Base-by-base conservation (phyloP, 257 asterid species). In the Cinchona pubescens region DNA sequence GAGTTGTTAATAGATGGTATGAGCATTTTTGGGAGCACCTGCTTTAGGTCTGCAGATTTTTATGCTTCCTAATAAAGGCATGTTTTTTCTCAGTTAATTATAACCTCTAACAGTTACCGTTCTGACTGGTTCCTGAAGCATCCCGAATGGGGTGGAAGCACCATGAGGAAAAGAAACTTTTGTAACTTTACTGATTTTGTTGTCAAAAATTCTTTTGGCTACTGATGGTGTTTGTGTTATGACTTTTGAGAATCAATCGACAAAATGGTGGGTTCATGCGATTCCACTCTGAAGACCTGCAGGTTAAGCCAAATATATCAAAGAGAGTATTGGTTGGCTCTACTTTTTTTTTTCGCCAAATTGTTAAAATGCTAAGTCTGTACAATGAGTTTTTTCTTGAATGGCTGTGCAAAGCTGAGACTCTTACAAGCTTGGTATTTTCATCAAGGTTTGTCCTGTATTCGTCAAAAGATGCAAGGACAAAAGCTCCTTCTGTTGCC, bases 11-110 rank as follows among this genome's bases (percentile, higher is more conserved):
- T 30, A 16, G 19, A 32, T n/a, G 46, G 11, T 37, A 37, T 37
- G 46, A 59, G 34, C 27, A 32, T 43, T 29, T 32, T 16, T 53
- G 67, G 38, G 46, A 43, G 70, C 56, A 42, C 69, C 55, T 19
- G 46, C 35, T 73, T 4, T 61, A 7, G 43, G 46, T n/a, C 61
- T 32, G 75, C 64, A 23, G 64, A 76, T 56, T 69, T 67, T 40
- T 35, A 61, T 38, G 79, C 69, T 43, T 72, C 68, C 56, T 18
- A 55, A 55, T 58, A 58, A 72, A 56, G 45, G 12, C 10, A 3
- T 29, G 13, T 23, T n/a, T 34, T 46, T n/a, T 40, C 34, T 23
- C 16, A n/a, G 25, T 51, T 30, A n/a, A 37, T 6, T 34, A 55
- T 14, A 25, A 37, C 38, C n/a, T 23, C 21, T 51, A 16, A 55